Conservation (phyloP, 257 asterid genomes). For the Vinca minor region DNA sequence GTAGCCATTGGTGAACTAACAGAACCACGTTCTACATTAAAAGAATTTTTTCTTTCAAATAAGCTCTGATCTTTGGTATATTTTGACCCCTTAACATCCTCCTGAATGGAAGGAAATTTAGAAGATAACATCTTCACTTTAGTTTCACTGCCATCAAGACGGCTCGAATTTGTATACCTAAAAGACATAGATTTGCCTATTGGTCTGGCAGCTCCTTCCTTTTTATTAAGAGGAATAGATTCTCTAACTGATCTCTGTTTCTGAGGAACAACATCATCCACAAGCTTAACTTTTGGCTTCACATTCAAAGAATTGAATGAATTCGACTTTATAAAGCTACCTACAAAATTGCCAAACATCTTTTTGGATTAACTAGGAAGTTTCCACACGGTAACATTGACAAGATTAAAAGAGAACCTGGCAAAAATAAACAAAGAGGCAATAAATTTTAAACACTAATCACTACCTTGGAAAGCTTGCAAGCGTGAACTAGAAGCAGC, state of each 20-base stretch:
- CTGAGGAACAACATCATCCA: conserved; percentile 37
- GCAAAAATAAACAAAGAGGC: background rate
- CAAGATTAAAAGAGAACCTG: no score
- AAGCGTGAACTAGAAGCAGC: conserved; percentile 32
- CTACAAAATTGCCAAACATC: conserved; percentile 35
- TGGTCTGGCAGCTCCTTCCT: conserved; percentile 35
- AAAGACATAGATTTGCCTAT: conserved; percentile 14
- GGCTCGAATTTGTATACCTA: conserved; percentile 44
- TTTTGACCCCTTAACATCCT: conserved; percentile 38
- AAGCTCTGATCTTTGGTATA: conserved; percentile 42
- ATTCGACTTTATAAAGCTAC: conserved; percentile 19
- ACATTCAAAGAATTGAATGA: conserved; percentile 11
- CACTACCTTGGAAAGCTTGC: conserved; percentile 39
- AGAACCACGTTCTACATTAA: conserved; percentile 21
- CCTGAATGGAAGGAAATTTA: conserved; percentile 44
- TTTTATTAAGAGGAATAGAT: conserved; percentile 36
- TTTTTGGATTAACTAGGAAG: background rate
- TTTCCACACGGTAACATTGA: background rate
- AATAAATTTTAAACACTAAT: background rate
- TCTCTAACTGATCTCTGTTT: conserved; percentile 66
- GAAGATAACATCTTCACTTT: conserved; percentile 63
- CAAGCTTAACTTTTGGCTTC: conserved; percentile 10
- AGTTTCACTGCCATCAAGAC: conserved; percentile 20
- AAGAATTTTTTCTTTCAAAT: conserved; percentile 58
- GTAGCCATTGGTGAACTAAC: conserved; percentile 28